Conservation (phyloP, 257 asterid species). For the Solanum neorickii region DNA sequence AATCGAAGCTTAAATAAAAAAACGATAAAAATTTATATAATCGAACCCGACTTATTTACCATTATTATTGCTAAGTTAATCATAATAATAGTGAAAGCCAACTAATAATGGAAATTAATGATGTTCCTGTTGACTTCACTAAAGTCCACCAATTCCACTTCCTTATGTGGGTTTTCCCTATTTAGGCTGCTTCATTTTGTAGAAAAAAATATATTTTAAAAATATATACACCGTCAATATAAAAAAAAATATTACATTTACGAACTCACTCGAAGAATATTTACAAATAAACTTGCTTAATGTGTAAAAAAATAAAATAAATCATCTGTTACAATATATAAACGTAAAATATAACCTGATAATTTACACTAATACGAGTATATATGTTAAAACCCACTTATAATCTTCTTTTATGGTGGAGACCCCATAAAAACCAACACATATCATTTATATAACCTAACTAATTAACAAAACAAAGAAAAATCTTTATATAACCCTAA, state of each 20-base stretch:
- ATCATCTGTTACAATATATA: neutral
- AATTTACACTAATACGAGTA: neutral
- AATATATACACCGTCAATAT: neutral
- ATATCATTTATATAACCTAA: neutral
- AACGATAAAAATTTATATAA: neutral
- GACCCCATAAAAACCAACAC: constrained; percentile 3
- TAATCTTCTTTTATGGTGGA: constrained; percentile 18
- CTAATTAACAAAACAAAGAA: neutral
- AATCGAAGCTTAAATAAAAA: neutral
- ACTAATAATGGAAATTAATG: constrained; percentile 35
- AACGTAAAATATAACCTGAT: neutral
- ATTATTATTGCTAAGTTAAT: neutral
- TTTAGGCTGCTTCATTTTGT: constrained; percentile 26
- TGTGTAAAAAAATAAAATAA: neutral
- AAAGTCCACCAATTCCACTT: constrained; percentile 28
- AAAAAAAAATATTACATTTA: neutral
- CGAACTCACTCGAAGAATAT: neutral
- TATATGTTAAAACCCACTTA: constrained; percentile 5
- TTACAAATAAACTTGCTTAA: neutral
- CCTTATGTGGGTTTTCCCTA: constrained; percentile 43
- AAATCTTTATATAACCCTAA: neutral
- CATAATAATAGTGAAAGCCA: constrained; percentile 9
- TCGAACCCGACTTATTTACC: rapidly evolving
- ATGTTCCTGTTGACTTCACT: constrained; percentile 22
- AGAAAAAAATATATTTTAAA: neutral